phyloP scores from a whole-genome alignment of 495 filamentous ascomycete species.

The Symbiotaphrina buchneri region DNA sequence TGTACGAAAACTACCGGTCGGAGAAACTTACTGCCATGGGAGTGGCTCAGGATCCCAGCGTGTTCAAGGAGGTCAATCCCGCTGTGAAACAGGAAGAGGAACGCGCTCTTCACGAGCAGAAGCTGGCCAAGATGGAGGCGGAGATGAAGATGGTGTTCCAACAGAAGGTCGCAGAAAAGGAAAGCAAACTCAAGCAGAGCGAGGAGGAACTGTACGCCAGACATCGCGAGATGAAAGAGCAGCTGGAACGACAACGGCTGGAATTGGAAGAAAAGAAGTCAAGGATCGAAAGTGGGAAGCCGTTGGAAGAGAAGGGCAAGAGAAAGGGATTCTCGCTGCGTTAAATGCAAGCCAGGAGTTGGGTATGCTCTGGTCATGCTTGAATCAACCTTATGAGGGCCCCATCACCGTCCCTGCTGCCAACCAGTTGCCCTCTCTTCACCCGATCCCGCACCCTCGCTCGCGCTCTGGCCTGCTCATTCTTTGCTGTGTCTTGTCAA shows the following conservation, averaged over 20 bases:
- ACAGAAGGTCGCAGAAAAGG: constrained; percentile 98
- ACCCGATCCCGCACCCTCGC: too few relatives aligned
- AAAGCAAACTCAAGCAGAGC: constrained; percentile 97
- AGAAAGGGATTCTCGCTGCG: constrained; percentile 98
- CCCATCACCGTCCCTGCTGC: too few relatives aligned
- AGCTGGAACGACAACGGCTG: constrained; percentile 77
- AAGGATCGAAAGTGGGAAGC: constrained; percentile 78
- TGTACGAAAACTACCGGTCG: constrained; percentile 98
- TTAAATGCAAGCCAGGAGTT: too few relatives aligned
- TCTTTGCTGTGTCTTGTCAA: too few relatives aligned
- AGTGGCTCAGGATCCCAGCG: constrained; percentile 90
- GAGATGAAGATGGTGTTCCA: constrained; percentile 99
- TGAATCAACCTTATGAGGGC: too few relatives aligned
- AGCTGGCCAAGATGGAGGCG: constrained; percentile 98
- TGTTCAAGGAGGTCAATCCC: constrained; percentile 99
- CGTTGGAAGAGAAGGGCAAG: constrained; percentile 82
- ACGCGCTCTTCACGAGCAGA: constrained; percentile 92
- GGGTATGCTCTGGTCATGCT: too few relatives aligned
- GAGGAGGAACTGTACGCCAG: constrained; percentile 96
- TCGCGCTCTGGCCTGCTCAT: too few relatives aligned
- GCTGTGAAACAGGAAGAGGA: constrained; percentile 99
- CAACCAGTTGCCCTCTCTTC: too few relatives aligned
- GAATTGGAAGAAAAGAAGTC: constrained; percentile 96
- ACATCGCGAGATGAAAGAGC: constrained; percentile 98
- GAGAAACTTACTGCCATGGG: constrained; percentile 98